Evolutionary conservation across 139 green algal species (phyloP).

Genomic region (Chlorella sp.): DNA sequence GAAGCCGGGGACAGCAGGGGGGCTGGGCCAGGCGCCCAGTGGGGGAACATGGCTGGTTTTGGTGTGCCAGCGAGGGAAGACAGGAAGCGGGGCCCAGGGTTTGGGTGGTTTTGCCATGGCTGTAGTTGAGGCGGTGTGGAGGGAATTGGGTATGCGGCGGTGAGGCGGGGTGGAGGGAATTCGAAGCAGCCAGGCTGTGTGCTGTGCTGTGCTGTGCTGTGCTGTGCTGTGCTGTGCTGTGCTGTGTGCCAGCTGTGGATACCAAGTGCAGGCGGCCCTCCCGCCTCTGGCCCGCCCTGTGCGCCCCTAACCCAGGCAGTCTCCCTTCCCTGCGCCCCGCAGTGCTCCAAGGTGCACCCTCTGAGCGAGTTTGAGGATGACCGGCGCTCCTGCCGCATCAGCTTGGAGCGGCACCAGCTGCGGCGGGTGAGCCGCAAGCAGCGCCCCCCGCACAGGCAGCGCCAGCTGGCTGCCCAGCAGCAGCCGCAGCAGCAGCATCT

Average conservation of each 20-base stretch:
- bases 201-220: no score
- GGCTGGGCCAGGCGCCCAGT: no score
- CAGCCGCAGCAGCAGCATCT: neutral
- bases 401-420: neutral
- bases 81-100: no score
- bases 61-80: no score
- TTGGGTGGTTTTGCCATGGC: no score
- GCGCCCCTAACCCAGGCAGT: neutral
- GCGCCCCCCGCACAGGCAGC: neutral
- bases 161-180: neutral
- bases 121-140: no score
- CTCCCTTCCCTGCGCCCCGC: neutral
- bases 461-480: neutral
- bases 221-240: no score
- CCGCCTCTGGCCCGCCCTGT: neutral
- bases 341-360: conserved; percentile 1
- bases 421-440: neutral
- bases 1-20: no score
- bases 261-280: neutral
- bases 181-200: neutral
- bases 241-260: no score
- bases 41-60: no score
- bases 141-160: neutral
- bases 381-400: neutral
- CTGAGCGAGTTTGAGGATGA: neutral